Evolutionary conservation across 139 green algal species (phyloP), one percentile per base, ranked within the genome.

Genomic region (Coccomyxa sp.): DNA sequence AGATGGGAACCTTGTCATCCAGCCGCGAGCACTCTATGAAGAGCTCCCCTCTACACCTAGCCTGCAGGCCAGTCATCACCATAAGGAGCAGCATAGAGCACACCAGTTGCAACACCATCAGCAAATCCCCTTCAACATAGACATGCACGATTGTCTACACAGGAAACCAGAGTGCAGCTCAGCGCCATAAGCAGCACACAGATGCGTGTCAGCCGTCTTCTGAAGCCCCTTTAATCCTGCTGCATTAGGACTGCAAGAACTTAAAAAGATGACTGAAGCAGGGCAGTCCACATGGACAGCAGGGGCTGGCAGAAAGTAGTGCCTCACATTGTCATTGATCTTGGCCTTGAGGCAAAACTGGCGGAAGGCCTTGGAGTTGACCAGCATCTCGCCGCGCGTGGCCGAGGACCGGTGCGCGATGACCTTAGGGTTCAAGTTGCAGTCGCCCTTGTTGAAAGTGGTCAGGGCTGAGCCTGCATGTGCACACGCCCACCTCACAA

Each of bases 301-400:
- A 34, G 14, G 34, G 7, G 69, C 69, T 40, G 64, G 44, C 58
- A 70, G 58, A 27, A 35, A 27, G 14, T 8, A 31, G n/a, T 31
- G 7, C 9, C 31, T 40, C 10, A 83, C 81, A 31, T 78, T 39
- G 37, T 82, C 74, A 50, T 86, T 87, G 77, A 87, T 84, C 35
- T 76, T 35, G 7, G 70, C 55, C 40, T 86, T 82, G 68, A 58
- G 55, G 8, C 71, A 44, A 74, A 89, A 89, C 38, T 82, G 55
- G 33, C 35, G 39, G 41, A 74, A 87, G 1, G 74, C 69, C 22
- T 8, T 8, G 6, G 85, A 78, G 68, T 89, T 86, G 36, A 81
- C 82, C 72, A 90, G 76, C 83, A 90, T 84, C 76, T 89, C 77
- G n/a, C 82, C 82, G 31, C 81, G 79, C 7, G 83, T 87, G 34